These are phyloP conservation scores for Acacia confusa DNA, from an alignment of 306 rosid genomes.

Conservation along the genomic window DNA sequence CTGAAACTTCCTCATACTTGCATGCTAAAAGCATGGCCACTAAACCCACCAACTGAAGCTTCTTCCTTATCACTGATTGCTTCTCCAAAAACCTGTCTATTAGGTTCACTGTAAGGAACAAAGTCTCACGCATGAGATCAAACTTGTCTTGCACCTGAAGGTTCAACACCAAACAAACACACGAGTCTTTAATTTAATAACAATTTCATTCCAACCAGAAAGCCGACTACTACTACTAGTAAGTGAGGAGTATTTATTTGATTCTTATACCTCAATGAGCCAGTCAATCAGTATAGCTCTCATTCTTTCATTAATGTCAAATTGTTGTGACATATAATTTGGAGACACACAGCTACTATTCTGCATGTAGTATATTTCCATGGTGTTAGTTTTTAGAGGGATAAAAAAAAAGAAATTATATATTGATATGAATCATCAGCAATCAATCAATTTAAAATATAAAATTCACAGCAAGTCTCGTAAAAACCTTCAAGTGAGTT, in stretches of 20 bases:
- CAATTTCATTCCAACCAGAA: neutral
- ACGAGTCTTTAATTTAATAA: neutral
- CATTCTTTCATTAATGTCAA: conserved; percentile 92
- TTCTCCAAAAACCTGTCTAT: conserved; percentile 79
- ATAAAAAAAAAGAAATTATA: neutral
- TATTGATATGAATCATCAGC: neutral
- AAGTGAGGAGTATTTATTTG: conserved; percentile 16
- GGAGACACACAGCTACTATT: conserved; percentile 61
- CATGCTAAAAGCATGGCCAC: conserved; percentile 98
- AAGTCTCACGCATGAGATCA: conserved; percentile 85
- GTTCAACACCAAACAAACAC: conserved; percentile 8
- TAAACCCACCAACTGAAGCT: conserved; percentile 93
- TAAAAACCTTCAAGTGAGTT: neutral
- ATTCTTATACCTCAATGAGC: conserved; percentile 80
- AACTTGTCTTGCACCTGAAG: conserved; percentile 92
- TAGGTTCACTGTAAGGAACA: conserved; percentile 78
- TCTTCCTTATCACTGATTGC: conserved; percentile 70
- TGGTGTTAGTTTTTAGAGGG: conserved; percentile 12
- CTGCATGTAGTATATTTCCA: conserved; percentile 44
- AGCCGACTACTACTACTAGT: conserved; percentile 27
- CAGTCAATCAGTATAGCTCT: conserved; percentile 44
- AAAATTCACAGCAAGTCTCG: neutral
- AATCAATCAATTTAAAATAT: neutral
- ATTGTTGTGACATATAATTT: conserved; percentile 64
- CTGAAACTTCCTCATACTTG: conserved; percentile 94